Evolutionary conservation across 306 rosid species (phyloP).

Genomic region (Astragalus glycyphyllos): DNA sequence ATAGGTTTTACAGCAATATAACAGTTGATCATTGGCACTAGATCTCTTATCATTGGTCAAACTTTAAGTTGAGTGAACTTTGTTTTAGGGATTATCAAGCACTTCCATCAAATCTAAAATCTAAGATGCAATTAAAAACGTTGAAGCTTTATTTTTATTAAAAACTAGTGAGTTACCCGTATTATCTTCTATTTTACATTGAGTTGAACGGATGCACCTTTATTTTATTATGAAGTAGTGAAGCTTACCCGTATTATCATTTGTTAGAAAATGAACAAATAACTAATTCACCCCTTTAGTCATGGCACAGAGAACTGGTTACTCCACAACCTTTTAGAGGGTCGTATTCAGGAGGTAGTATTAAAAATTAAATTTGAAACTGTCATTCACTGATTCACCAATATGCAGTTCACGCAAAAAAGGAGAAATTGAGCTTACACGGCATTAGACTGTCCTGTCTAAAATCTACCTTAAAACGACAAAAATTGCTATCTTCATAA

Average conservation of each 20-base stretch:
- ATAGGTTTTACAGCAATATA: slow-evolving; percentile 2
- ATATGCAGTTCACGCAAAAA: neutral
- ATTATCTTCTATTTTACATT: slow-evolving; percentile 6
- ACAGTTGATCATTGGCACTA: neutral
- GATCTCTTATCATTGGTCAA: slow-evolving; percentile 10
- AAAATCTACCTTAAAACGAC: slow-evolving; percentile 4
- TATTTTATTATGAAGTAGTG: slow-evolving; percentile 22
- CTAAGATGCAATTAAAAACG: neutral
- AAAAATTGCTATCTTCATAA: neutral
- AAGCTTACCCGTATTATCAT: slow-evolving; percentile 2
- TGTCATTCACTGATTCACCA: neutral
- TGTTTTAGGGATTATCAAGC: slow-evolving; percentile 13
- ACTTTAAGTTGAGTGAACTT: slow-evolving; percentile 13
- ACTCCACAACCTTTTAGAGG: neutral
- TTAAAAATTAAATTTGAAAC: slow-evolving; percentile 3
- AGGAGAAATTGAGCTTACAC: neutral
- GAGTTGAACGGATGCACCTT: slow-evolving; percentile 13
- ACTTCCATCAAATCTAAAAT: slow-evolving; percentile 16
- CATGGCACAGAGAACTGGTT: neutral
- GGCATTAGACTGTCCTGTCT: neutral
- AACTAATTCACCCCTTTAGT: neutral
- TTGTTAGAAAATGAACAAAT: neutral
- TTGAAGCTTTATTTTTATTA: too few species aligned
- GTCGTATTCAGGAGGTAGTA: neutral
- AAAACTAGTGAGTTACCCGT: too few species aligned